These are phyloP conservation scores for Russula brevipes DNA, from an alignment of 768 basidiomycete species.

Conservation along the genomic window DNA sequence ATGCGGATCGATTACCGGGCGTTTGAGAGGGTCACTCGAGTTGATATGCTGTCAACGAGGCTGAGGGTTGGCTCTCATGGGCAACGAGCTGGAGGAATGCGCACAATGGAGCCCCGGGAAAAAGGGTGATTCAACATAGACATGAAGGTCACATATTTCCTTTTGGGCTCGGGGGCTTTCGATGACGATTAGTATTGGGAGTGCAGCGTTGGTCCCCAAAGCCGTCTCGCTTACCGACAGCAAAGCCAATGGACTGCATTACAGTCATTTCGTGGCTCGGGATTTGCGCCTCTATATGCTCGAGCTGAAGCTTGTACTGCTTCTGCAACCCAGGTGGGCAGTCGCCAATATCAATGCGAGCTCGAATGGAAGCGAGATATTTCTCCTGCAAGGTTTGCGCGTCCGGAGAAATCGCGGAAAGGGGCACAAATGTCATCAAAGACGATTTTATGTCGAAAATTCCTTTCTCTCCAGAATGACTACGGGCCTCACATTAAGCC, in stretches of 20 bases:
- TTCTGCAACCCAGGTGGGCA: slow-evolving; percentile 14
- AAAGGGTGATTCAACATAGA: slow-evolving; percentile 9
- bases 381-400: slow-evolving; percentile 10
- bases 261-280: slow-evolving; percentile 13
- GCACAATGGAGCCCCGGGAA: slow-evolving; percentile 26
- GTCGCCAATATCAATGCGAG: background rate
- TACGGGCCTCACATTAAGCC: background rate
- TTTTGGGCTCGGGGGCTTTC: slow-evolving; percentile 9
- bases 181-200: background rate
- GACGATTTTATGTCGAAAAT: background rate
- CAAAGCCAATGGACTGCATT: background rate
- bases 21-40: slow-evolving; percentile 16
- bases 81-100: background rate
- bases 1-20: slow-evolving; percentile 23
- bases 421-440: slow-evolving; percentile 14
- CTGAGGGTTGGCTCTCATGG: background rate
- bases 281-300: slow-evolving; percentile 5
- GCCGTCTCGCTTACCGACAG: background rate
- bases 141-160: slow-evolving; percentile 8
- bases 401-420: slow-evolving; percentile 3
- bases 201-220: too few relatives aligned
- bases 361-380: slow-evolving; percentile 10
- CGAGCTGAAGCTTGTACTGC: slow-evolving; percentile 21
- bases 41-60: slow-evolving; percentile 20
- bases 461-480: background rate